phyloP scores from a whole-genome alignment of 1,139 yeast species.

The Debaryomycetaceae sp. region DNA sequence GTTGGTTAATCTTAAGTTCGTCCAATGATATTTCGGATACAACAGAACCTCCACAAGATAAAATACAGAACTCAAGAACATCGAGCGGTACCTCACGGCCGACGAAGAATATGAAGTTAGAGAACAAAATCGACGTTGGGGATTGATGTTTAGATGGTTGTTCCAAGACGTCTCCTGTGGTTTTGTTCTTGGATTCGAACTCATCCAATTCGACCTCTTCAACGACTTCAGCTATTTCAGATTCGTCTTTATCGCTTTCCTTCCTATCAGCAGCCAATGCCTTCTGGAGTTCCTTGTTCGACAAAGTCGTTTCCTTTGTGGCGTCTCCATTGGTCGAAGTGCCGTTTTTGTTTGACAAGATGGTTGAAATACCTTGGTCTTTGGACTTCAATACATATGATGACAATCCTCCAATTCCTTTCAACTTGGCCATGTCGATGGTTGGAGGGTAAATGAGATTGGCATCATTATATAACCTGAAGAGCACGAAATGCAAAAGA shows the following conservation, averaged over 20 bases:
- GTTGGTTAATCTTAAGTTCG: conserved; percentile 51
- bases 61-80: conserved; percentile 79
- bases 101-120: conserved; percentile 73
- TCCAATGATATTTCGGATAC: conserved; percentile 87
- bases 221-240: conserved; percentile 40
- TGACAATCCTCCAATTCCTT: conserved; percentile 87
- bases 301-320: conserved; percentile 38
- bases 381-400: conserved; percentile 63
- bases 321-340: conserved; percentile 14
- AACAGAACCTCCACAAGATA: conserved; percentile 83
- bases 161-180: conserved; percentile 69
- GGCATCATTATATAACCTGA: conserved; percentile 78
- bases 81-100: conserved; percentile 97
- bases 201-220: conserved; percentile 57
- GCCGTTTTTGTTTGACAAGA: conserved; percentile 32
- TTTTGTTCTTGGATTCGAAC: conserved; percentile 60
- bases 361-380: conserved; percentile 36
- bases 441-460: conserved; percentile 91
- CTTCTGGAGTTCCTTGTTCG: conserved; percentile 42
- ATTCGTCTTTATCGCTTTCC: conserved; percentile 35
- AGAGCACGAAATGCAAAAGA: conserved; percentile 80
- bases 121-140: conserved; percentile 61
- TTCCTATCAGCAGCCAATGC: conserved; percentile 48
- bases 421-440: conserved; percentile 65
- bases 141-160: conserved; percentile 73